Percentiles rank a stretch among this genome's conserved stretches.
Evolutionary conservation across 2,329 filamentous ascomycete genomes (phyloP).

Genomic region (Emergomyces africanus): DNA sequence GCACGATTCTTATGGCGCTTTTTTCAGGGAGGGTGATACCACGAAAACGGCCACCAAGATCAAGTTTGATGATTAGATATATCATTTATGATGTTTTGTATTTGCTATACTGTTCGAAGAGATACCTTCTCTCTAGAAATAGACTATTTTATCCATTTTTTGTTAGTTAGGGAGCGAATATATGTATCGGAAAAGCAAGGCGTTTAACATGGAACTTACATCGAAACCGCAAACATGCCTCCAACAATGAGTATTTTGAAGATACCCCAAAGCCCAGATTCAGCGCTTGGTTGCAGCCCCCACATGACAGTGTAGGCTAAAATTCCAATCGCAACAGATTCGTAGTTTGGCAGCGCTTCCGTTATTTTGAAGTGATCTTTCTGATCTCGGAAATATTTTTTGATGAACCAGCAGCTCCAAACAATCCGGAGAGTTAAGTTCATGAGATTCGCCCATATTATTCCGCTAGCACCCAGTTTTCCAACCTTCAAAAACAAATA

Average conservation of each 20-base stretch:
- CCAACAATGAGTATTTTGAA: constrained; percentile 39
- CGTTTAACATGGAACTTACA: constrained; percentile 42
- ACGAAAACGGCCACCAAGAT: constrained; percentile 84
- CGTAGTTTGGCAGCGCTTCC: constrained; percentile 33
- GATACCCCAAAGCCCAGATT: constrained; percentile 15
- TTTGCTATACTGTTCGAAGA: constrained; percentile 12
- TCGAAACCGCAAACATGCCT: constrained; percentile 39
- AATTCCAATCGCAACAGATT: constrained; percentile 33
- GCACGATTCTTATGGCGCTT: constrained; percentile 87
- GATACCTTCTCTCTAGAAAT: constrained; percentile 23
- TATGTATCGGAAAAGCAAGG: constrained; percentile 1
- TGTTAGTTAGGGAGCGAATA: constrained; percentile 1
- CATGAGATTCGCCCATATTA: constrained; percentile 76
- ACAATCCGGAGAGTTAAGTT: constrained; percentile 79
- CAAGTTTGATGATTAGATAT: constrained; percentile 55
- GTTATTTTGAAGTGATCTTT: constrained; percentile 32
- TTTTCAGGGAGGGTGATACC: constrained; percentile 81
- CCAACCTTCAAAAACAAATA: constrained; percentile 61
- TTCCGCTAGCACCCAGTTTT: constrained; percentile 58
- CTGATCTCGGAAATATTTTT: constrained; percentile 42
- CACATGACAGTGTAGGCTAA: constrained; percentile 34
- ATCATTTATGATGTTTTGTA: constrained; percentile 12
- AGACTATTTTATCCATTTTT: constrained; percentile 15
- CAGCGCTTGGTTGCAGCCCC: constrained; percentile 12
- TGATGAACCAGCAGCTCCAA: constrained; percentile 69